phyloP scores from a whole-genome alignment of 345 rosid species.

The Sapria himalayana region DNA sequence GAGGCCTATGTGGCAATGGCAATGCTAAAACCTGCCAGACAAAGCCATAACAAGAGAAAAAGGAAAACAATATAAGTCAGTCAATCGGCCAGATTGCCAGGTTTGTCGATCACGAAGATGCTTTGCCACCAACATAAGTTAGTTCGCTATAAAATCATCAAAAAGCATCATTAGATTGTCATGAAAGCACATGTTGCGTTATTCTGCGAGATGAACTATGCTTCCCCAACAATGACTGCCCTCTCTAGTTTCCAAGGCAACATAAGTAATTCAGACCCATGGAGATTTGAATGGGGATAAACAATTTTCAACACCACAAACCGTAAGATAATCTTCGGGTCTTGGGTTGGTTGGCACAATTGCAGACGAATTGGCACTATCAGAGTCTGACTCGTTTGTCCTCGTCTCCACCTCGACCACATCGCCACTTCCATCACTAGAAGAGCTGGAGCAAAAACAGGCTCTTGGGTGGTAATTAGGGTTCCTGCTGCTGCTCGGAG shows the following conservation, averaged over 20 bases:
- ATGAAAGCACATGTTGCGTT: not conserved
- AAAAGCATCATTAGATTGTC: constrained; percentile 1
- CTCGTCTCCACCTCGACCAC: constrained; percentile 26
- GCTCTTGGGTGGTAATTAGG: constrained; percentile 19
- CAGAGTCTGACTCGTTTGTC: constrained; percentile 26
- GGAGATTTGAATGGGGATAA: not conserved
- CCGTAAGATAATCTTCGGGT: constrained; percentile 85
- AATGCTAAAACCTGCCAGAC: constrained; percentile 67
- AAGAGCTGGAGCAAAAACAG: constrained; percentile 61
- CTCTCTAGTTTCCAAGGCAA: not conserved
- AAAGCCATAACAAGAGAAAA: constrained; percentile 6
- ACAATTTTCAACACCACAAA: constrained; percentile 11
- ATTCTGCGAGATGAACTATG: not conserved
- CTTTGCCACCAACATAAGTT: not conserved
- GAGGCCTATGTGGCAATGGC: constrained; percentile 80
- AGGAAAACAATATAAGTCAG: not conserved
- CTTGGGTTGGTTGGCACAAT: constrained; percentile 58
- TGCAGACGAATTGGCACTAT: constrained; percentile 50
- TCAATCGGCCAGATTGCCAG: too few relatives aligned
- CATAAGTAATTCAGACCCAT: not conserved
- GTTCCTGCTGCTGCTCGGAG: constrained; percentile 7
- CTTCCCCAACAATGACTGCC: not conserved
- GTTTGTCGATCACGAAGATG: too few relatives aligned
- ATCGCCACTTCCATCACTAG: constrained; percentile 13
- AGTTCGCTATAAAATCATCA: not conserved